Conservation (phyloP, 331 rosid species). For the Rhamnella rubrinervis region DNA sequence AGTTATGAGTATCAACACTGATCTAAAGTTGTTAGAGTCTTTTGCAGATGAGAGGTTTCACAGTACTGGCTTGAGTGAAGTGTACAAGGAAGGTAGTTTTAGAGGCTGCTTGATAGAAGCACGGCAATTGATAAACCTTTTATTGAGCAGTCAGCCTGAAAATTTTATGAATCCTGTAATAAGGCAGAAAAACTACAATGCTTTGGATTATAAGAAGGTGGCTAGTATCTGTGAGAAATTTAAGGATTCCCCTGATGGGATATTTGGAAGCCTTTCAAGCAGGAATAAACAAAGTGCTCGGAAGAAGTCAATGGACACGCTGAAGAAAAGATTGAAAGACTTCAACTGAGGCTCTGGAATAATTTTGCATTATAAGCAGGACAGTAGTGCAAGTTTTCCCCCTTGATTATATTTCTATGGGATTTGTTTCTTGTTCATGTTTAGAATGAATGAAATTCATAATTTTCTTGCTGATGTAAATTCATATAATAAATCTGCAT, state of each 20-base stretch:
- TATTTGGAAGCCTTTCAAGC: conserved; percentile 82
- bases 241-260: conserved; percentile 78
- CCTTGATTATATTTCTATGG: conserved; percentile 2
- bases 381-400: conserved; percentile 21
- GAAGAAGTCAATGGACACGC: conserved; percentile 86
- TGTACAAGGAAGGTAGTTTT: conserved; percentile 55
- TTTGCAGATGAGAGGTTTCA: conserved; percentile 78
- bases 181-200: conserved; percentile 69
- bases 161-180: conserved; percentile 96
- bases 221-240: conserved; percentile 72
- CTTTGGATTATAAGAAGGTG: conserved; percentile 81
- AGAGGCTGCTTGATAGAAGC: conserved; percentile 64
- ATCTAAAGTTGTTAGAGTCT: conserved; percentile 57
- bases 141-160: conserved; percentile 89
- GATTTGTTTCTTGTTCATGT: conserved; percentile 24
- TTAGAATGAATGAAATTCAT: conserved; percentile 28
- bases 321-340: conserved; percentile 88
- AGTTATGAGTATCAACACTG: conserved; percentile 54
- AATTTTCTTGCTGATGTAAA: conserved; percentile 17
- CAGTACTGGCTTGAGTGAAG: conserved; percentile 61
- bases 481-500: conserved; percentile 15
- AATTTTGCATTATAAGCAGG: conserved; percentile 34
- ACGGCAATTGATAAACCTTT: conserved; percentile 72
- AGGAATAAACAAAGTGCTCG: conserved; percentile 72
- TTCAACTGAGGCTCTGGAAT: conserved; percentile 44